phyloP scores from a whole-genome alignment of 2,329 filamentous ascomycete genomes.

The Tolypocladium pustulatum region DNA sequence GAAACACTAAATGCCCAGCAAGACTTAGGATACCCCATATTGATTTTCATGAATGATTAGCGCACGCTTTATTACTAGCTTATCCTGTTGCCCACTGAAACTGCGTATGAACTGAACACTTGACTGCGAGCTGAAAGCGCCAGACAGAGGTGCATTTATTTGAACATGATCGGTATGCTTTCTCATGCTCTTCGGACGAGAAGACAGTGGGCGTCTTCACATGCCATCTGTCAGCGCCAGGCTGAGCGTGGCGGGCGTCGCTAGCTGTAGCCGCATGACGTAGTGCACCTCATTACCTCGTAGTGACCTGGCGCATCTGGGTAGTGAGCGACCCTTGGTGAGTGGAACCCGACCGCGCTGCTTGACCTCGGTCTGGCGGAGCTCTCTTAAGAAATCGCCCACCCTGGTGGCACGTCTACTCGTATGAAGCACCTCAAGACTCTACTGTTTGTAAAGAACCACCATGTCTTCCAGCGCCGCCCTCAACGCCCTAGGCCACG shows the following conservation, averaged over 20 bases:
- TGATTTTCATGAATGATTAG: not conserved
- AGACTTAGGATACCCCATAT: not conserved
- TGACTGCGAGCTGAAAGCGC: not conserved
- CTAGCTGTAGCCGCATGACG: not conserved
- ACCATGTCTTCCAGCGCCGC: conserved; percentile 21
- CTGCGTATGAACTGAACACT: not conserved
- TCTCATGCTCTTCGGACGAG: too few relatives aligned
- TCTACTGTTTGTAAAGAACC: not conserved
- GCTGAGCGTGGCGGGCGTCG: not conserved
- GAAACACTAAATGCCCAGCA: not conserved
- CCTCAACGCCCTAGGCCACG: conserved; percentile 72
- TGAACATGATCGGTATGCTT: not conserved
- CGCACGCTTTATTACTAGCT: not conserved
- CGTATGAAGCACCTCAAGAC: not conserved
- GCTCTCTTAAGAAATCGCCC: not conserved
- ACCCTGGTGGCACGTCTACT: not conserved
- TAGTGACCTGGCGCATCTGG: too few relatives aligned
- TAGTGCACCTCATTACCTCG: not conserved
- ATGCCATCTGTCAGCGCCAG: not conserved
- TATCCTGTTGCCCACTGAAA: not conserved
- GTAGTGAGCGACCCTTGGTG: not conserved
- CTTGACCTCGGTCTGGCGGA: not conserved
- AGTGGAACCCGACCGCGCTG: not conserved
- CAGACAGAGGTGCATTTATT: not conserved
- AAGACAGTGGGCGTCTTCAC: not conserved